These are phyloP conservation scores for Malassezia furfur DNA, from an alignment of 1,284 basidiomycete genomes.

Conservation along the genomic window DNA sequence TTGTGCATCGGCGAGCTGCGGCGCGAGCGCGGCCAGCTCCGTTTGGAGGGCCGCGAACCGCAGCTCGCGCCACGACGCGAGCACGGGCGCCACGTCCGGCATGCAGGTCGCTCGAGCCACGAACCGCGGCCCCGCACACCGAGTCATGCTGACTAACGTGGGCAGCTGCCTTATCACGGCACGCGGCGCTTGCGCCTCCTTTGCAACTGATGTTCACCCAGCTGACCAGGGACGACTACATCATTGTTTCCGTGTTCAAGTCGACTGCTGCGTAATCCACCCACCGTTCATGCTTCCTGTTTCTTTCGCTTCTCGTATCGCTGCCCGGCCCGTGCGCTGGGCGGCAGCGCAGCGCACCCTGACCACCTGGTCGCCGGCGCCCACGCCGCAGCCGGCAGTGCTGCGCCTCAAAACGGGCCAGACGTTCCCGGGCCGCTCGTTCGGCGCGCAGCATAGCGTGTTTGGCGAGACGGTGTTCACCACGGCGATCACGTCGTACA, in stretches of 20 bases:
- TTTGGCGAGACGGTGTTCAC: slow-evolving; percentile 98
- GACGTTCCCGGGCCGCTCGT: slow-evolving; percentile 76
- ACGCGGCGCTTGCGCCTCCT: neutral
- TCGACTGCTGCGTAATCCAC: slow-evolving; percentile 13
- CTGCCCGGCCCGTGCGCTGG: neutral
- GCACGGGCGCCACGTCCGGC: slow-evolving; percentile 27
- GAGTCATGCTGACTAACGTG: slow-evolving; percentile 17
- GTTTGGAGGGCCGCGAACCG: slow-evolving; percentile 23
- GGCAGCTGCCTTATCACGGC: too few relatives aligned
- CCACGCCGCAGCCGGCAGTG: slow-evolving; percentile 58
- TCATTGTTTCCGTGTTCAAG: slow-evolving; percentile 38
- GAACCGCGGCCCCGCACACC: neutral
- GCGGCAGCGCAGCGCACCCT: slow-evolving; percentile 17
- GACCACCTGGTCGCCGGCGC: slow-evolving; percentile 37
- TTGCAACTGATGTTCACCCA: neutral
- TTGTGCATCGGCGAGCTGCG: slow-evolving; percentile 26
- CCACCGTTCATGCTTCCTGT: slow-evolving; percentile 8
- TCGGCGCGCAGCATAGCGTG: slow-evolving; percentile 76
- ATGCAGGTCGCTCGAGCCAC: neutral
- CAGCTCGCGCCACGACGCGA: slow-evolving; percentile 31
- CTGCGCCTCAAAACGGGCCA: slow-evolving; percentile 90
- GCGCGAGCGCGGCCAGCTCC: slow-evolving; percentile 21
- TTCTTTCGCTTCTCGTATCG: slow-evolving; percentile 18
- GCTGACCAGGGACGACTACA: slow-evolving; percentile 44
- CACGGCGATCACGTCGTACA: slow-evolving; percentile 97